A percentile compares a stretch with the other conserved stretches of the same genome.
These are phyloP conservation scores for Dothidotthia symphoricarpi DNA, from an alignment of 2,329 filamentous ascomycete genomes.

Conservation along the genomic window DNA sequence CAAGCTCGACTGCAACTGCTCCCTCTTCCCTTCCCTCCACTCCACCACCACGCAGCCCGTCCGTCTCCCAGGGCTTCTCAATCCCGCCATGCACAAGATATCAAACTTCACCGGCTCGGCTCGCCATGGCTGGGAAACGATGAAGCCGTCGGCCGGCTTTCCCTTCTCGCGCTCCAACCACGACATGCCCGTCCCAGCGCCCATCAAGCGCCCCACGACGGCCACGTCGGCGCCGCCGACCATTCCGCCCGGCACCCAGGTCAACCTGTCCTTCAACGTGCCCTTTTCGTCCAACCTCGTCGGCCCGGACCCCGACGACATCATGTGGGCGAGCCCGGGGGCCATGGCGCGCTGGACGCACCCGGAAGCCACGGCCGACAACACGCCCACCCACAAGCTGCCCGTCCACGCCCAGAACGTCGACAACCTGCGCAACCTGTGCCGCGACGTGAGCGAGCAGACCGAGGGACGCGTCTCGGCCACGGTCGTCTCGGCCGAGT, in stretches of 20 bases:
- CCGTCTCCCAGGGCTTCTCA: slow-evolving; percentile 27
- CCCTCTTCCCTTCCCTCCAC: slow-evolving; percentile 21
- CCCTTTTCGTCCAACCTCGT: slow-evolving; percentile 90
- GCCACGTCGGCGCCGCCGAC: slow-evolving; percentile 55
- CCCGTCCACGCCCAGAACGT: slow-evolving; percentile 91
- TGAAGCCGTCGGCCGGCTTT: slow-evolving; percentile 62
- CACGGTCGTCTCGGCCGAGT: slow-evolving; percentile 76
- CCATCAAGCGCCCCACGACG: slow-evolving; percentile 57
- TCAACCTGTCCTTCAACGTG: slow-evolving; percentile 96
- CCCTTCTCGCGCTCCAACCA: slow-evolving; percentile 60
- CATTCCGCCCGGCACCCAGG: slow-evolving; percentile 69
- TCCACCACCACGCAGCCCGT: slow-evolving; percentile 21
- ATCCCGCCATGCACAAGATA: slow-evolving; percentile 62
- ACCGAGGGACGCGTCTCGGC: slow-evolving; percentile 70
- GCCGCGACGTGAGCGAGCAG: slow-evolving; percentile 72
- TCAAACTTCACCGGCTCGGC: slow-evolving; percentile 65
- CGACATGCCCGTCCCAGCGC: slow-evolving; percentile 52
- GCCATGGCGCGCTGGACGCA: slow-evolving; percentile 92
- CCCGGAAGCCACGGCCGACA: slow-evolving; percentile 79
- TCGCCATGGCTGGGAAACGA: slow-evolving; percentile 67
- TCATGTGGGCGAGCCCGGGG: slow-evolving; percentile 85
- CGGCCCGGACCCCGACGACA: slow-evolving; percentile 90
- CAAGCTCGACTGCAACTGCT: slow-evolving; percentile 18
- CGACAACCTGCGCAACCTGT: slow-evolving; percentile 73
- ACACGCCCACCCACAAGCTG: slow-evolving; percentile 80